Base-by-base conservation (phyloP, 73 alveolate species). In the Paramecium pentaurelia region DNA sequence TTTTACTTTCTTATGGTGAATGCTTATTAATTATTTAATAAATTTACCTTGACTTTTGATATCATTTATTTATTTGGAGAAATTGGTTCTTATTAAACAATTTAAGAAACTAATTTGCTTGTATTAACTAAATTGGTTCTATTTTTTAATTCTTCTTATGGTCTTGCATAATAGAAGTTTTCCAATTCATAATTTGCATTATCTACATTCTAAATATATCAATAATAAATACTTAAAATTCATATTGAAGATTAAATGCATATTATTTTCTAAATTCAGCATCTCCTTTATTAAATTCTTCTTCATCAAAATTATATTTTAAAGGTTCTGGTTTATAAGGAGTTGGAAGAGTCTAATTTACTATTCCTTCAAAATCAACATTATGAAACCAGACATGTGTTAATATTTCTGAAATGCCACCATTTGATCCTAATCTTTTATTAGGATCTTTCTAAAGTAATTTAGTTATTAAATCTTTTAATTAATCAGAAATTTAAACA, bases 381-480 rank as follows among this genome's bases (percentile, higher is more conserved):
- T 70, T 60, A 36, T 80, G 60, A 60, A 94, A 93, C 92, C 94
- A 93, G n/a, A 86, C 70, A 54, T 89, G 95, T 14, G 92, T 92
- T 51, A 89, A 51, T 9, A 93, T 92, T 75, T 93, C 95, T 42
- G 47, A 49, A 20, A 92, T 92, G 3, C 96, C 96, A 20, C 64
- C 85, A 32, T 68, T 60, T 30, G 94, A 68, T 28, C 99, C 99
- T 75, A 97, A 51, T 93, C 99, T 96, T 88, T 93, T 83, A 60
- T 38, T 38, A 4, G 99, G 99, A 45, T 97, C 97, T 88, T 97
- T 97, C 28, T 86, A 87, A 18, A 97, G 86, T 54, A 97, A 83
- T 12, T 93, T 94, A 59, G 73, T 92, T 54, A 97, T 86, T 64
- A 97, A 92, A 22, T 89, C 93, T 20, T 95, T 95, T 9, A 96